These are phyloP conservation scores for Ogataea hybrid DNA, from an alignment of 1,139 yeast genomes.

Conservation along the genomic window DNA sequence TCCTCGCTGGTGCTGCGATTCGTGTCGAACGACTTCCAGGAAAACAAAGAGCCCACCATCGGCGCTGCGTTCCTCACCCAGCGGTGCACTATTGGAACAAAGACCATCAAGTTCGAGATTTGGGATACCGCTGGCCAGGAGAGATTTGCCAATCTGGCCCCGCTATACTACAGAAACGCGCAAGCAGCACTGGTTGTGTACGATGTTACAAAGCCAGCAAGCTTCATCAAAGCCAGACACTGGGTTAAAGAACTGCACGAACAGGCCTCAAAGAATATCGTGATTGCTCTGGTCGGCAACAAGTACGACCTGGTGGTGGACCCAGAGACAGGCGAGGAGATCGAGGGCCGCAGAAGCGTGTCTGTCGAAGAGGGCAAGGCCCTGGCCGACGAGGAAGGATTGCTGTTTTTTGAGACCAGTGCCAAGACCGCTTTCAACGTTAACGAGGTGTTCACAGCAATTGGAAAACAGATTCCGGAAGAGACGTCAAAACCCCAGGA, in stretches of 20 bases:
- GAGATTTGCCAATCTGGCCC: conserved; percentile 93
- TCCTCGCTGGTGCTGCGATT: conserved; percentile 90
- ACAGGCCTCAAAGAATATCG: conserved; percentile 87
- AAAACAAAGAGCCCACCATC: conserved; percentile 94
- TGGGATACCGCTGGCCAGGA: conserved; percentile 99
- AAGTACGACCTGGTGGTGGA: conserved; percentile 64
- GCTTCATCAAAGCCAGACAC: conserved; percentile 96
- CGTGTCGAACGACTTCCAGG: conserved; percentile 95
- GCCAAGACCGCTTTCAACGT: conserved; percentile 94
- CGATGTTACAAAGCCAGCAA: conserved; percentile 96
- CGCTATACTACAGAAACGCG: conserved; percentile 98
- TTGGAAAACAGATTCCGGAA: conserved; percentile 81
- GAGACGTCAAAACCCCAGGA: conserved; percentile 28
- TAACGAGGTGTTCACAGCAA: conserved; percentile 86
- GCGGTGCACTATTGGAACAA: conserved; percentile 86
- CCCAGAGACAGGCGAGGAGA: conserved; percentile 37
- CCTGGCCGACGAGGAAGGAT: conserved; percentile 79
- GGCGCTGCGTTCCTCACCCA: conserved; percentile 98
- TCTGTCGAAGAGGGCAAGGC: conserved; percentile 81
- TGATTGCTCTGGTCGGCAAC: conserved; percentile 93
- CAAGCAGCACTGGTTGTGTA: conserved; percentile 97
- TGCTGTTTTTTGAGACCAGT: conserved; percentile 89
- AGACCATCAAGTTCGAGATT: conserved; percentile 91
- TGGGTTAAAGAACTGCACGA: conserved; percentile 98
- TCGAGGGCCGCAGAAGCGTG: conserved; percentile 66